Percentiles rank a stretch among this genome's conserved stretches.
Evolutionary conservation across 139 green algal species (phyloP).

Genomic region (Coccomyxa sp.): DNA sequence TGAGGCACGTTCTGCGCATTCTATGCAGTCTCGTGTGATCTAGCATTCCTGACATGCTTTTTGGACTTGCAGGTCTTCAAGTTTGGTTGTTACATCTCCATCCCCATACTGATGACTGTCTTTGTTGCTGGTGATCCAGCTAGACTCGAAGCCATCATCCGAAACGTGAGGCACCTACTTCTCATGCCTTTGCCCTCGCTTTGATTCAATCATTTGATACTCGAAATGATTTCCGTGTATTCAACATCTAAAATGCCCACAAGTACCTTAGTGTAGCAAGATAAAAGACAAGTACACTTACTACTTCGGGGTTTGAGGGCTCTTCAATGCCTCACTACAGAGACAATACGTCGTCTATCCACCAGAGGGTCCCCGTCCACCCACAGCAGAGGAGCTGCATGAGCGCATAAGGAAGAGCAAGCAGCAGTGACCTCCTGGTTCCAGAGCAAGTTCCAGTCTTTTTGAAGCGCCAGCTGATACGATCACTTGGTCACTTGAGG

Average conservation of each 20-base stretch:
- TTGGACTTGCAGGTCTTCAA: slow-evolving; percentile 61
- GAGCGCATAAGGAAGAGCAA: slow-evolving; percentile 17
- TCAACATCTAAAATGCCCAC: no score
- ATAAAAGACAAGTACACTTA: neutral
- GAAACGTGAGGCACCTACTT: slow-evolving; percentile 36
- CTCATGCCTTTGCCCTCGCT: neutral
- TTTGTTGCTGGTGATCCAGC: slow-evolving; percentile 50
- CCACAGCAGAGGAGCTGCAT: slow-evolving; percentile 26
- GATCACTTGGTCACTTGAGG: neutral
- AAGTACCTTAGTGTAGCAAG: no score
- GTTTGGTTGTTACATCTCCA: slow-evolving; percentile 60
- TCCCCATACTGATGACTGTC: slow-evolving; percentile 64
- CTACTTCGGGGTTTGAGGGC: neutral
- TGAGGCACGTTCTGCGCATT: neutral
- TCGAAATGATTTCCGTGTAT: no score
- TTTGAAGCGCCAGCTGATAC: neutral
- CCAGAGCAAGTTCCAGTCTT: neutral
- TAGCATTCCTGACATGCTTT: neutral
- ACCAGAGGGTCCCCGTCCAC: slow-evolving; percentile 23
- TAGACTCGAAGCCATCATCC: slow-evolving; percentile 58
- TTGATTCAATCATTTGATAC: no score
- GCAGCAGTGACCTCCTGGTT: slow-evolving; percentile 2
- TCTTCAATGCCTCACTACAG: neutral
- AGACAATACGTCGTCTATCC: slow-evolving; percentile 46
- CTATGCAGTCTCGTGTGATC: no score